A percentile compares a stretch with the other conserved stretches of the same genome.
These are phyloP conservation scores for Alternaria sp. DNA, from an alignment of 2,329 filamentous ascomycete genomes.

Conservation along the genomic window DNA sequence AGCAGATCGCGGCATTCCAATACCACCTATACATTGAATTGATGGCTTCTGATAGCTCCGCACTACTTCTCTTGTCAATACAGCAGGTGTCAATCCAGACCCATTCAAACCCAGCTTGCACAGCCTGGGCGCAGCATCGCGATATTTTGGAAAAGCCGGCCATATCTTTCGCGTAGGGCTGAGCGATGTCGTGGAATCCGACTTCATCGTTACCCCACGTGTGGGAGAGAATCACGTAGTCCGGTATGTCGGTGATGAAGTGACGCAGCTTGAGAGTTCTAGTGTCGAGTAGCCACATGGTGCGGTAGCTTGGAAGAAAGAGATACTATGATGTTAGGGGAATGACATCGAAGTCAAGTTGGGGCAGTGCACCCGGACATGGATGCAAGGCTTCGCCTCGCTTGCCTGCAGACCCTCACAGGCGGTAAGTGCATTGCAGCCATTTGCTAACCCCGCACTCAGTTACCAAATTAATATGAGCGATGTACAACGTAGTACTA, in stretches of 20 bases:
- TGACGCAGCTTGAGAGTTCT: neutral
- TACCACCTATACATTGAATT: neutral
- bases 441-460: neutral
- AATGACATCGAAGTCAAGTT: neutral
- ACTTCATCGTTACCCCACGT: neutral
- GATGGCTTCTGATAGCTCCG: neutral
- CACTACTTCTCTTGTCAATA: neutral
- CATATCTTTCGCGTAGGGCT: neutral
- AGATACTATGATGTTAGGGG: too few species aligned
- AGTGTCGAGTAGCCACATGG: neutral
- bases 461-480: accelerated
- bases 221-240: neutral
- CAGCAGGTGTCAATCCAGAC: neutral
- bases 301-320: too few species aligned
- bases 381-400: neutral
- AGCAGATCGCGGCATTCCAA: neutral
- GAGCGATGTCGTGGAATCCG: neutral
- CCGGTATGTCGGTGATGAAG: neutral
- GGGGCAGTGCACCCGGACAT: neutral
- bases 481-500: neutral
- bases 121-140: neutral
- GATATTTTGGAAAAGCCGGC: neutral
- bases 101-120: neutral
- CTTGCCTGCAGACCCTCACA: neutral
- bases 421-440: neutral